Evolutionary conservation across 495 filamentous ascomycete species (phyloP).

Genomic region (Penicillium silybi): DNA sequence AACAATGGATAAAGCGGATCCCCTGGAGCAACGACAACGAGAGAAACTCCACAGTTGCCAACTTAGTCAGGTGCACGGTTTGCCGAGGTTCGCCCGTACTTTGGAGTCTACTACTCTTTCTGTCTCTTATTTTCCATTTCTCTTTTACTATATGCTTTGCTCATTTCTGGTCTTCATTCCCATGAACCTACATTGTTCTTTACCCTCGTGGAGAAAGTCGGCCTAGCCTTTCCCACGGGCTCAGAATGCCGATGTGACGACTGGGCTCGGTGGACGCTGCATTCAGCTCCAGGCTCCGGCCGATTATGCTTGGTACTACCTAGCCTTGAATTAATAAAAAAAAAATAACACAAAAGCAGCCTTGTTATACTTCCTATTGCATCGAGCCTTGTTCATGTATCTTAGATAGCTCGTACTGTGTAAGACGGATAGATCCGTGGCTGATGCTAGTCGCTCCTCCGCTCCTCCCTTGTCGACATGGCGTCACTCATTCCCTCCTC

Average conservation of each 20-base stretch:
- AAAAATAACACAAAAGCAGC: not conserved
- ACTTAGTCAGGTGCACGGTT: conserved; percentile 9
- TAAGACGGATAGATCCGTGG: not conserved
- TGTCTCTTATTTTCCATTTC: not conserved
- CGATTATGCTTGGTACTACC: not conserved
- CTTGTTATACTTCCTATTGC: not conserved
- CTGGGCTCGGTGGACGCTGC: conserved; percentile 4
- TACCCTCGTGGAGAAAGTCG: not conserved
- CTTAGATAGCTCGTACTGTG: not conserved
- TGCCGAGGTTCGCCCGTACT: too few species aligned
- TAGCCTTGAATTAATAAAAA: not conserved
- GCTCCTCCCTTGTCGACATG: not conserved
- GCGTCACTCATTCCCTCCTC: conserved; percentile 6
- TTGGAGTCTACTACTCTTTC: not conserved
- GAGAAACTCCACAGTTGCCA: not conserved
- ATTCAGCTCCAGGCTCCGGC: conserved; percentile 2
- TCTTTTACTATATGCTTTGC: not conserved
- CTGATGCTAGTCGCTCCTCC: not conserved
- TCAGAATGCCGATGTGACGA: conserved; percentile 21
- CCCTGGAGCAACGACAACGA: conserved; percentile 1
- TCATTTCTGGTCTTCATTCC: not conserved
- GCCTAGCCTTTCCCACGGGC: conserved; percentile 8
- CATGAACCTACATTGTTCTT: not conserved
- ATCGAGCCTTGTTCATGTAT: not conserved
- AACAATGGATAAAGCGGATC: not conserved